phyloP scores from a whole-genome alignment of 177 flowering plant species.

The Vitis hybrid region DNA sequence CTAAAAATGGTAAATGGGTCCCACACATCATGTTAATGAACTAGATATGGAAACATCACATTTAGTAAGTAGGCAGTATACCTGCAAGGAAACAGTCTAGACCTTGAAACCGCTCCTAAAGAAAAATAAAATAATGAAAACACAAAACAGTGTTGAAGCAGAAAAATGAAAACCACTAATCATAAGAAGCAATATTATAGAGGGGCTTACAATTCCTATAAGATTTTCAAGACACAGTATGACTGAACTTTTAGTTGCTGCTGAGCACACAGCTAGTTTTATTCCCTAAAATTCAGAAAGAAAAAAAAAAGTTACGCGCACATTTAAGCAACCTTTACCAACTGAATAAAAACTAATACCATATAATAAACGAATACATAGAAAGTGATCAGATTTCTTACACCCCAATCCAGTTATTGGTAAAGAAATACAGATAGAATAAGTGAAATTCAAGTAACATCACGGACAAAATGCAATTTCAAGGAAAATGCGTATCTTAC shows the following conservation, averaged over 20 bases:
- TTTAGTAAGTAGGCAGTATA: constrained; percentile 18
- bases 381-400: not conserved
- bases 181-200: not conserved
- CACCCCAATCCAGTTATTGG: no score
- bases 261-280: constrained; percentile 90
- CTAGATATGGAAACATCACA: not conserved
- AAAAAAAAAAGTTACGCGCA: not conserved
- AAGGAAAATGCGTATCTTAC: constrained; percentile 50
- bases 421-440: not conserved
- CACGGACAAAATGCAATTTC: constrained; percentile 3
- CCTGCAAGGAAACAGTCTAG: constrained; percentile 99
- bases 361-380: not conserved
- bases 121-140: constrained; percentile 3
- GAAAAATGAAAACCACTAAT: not conserved
- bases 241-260: constrained; percentile 98
- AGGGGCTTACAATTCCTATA: constrained; percentile 67
- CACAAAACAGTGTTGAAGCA: not conserved
- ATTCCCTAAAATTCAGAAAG: constrained; percentile 53
- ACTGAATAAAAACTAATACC: not conserved
- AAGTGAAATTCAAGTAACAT: not conserved
- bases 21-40: not conserved
- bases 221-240: constrained; percentile 92
- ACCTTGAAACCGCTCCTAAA: constrained; percentile 81
- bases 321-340: not conserved
- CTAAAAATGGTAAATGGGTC: not conserved